Evolutionary conservation across 1,284 basidiomycete species (phyloP).

Genomic region (Cerioporus squamosus): DNA sequence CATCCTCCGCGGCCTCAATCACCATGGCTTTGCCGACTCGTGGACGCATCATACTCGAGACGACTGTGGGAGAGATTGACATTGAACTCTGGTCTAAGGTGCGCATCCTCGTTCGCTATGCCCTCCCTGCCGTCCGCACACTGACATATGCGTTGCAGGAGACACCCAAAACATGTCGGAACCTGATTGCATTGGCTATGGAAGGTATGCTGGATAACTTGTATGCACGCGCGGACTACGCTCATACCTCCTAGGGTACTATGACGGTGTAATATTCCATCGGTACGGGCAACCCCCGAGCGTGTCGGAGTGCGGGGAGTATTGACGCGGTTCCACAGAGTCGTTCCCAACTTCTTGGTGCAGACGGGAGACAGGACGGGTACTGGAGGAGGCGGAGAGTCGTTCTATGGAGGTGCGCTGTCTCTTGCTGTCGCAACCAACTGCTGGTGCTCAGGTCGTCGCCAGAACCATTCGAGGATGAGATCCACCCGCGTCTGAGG

Average conservation of each 20-base stretch:
- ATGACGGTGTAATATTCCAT: constrained; percentile 94
- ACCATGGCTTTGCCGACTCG: constrained; percentile 80
- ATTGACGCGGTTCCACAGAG: constrained; percentile 39
- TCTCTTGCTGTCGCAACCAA: neutral
- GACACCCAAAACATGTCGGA: constrained; percentile 92
- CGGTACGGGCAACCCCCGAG: constrained; percentile 50
- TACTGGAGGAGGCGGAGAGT: constrained; percentile 90
- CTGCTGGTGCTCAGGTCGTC: neutral
- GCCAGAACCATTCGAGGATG: constrained; percentile 88
- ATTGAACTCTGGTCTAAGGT: constrained; percentile 96
- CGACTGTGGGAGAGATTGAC: constrained; percentile 91
- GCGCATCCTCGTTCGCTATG: too few species aligned
- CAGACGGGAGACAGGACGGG: constrained; percentile 97
- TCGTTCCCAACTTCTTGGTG: constrained; percentile 88
- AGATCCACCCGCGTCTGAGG: constrained; percentile 89
- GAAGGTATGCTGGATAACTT: constrained; percentile 66
- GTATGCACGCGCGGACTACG: neutral
- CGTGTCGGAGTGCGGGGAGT: neutral
- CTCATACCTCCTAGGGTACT: constrained; percentile 70
- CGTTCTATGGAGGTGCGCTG: constrained; percentile 81
- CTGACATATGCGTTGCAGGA: constrained; percentile 53
- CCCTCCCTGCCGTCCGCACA: neutral
- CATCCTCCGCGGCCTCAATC: neutral
- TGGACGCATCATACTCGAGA: constrained; percentile 88
- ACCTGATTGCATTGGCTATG: constrained; percentile 89